These are phyloP conservation scores for Nicotiana tabacum DNA, from an alignment of 257 asterid species.

Conservation along the genomic window DNA sequence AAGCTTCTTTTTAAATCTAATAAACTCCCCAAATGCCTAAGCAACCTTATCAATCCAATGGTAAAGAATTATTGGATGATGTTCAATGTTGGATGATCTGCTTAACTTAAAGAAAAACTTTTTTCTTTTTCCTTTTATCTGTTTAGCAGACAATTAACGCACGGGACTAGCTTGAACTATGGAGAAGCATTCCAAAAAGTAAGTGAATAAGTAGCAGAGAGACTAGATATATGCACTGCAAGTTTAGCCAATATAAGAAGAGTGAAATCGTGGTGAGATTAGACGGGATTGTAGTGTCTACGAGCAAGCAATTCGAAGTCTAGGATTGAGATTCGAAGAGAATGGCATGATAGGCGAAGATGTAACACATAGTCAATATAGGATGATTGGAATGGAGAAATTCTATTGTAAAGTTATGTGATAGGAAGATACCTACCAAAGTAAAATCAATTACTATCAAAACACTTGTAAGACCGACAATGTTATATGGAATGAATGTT, in stretches of 20 bases:
- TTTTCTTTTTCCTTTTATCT: neutral
- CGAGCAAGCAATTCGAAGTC: neutral
- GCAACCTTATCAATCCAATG: neutral
- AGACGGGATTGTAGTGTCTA: neutral
- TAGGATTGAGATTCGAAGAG: neutral
- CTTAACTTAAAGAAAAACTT: neutral
- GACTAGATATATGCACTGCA: neutral
- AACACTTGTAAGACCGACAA: neutral
- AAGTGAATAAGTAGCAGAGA: neutral
- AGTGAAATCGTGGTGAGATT: neutral
- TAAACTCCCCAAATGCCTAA: neutral
- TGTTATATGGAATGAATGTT: neutral
- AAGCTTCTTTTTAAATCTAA: neutral
- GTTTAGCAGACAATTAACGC: neutral
- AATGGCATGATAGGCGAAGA: neutral
- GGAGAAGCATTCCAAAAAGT: neutral
- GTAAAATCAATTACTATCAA: neutral
- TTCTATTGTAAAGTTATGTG: neutral
- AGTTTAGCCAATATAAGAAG: neutral
- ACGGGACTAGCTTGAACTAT: neutral
- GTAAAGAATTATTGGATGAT: neutral
- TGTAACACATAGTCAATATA: neutral
- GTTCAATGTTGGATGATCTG: neutral
- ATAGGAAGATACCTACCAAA: neutral
- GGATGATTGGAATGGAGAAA: neutral